Base-by-base conservation (phyloP, 2,329 filamentous ascomycete genomes). In the Pseudogymnoascus sp. region DNA sequence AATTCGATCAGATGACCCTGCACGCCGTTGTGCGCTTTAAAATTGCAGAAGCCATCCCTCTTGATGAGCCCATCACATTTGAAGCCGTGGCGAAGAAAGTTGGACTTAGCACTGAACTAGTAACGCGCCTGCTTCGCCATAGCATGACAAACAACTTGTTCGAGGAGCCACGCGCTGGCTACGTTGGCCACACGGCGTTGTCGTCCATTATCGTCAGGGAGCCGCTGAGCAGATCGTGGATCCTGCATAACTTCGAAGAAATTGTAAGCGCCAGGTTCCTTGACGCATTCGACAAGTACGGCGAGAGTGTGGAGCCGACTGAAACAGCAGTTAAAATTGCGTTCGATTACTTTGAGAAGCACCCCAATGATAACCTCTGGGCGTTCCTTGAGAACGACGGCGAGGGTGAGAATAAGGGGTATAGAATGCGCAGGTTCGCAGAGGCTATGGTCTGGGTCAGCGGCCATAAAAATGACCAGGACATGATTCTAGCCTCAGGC, bases 1-100 rank as follows among this genome's bases (percentile, higher is more conserved):
- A 43, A 43, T 43, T 43, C 20, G 39, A 43, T 25, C 12, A n/a
- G 12, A 43, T 43, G 32, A 28, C 22, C 14, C 41, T 62, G 12
- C 62, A 64, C 20, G 57, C 60, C 4, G 32, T 66, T 14, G 59
- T 59, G 34, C 61, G 61, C 8, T 65, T 62, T 28, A 38, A 62
- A n/a, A 62, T 66, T 18, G 64, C 65, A 28, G 38, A 64, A 22
- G 75, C 77, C 4, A 78, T 83, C 5, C 79, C 80, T 2, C 59
- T 81, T 1, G 71, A 76, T 22, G 77, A 77, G 14, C 71, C 74
- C 3, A 77, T 78, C 6, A 76, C 77, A 2, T 76, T 75, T 60
- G 63, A 67, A 3, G 74, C 20, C 20, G 20, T 43, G 20, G 39
- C 39, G 4, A 43, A 43, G 39, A 43, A 43, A 43, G 39, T 43